Percentiles rank a stretch among this genome's conserved stretches.
phyloP scores from a whole-genome alignment of 2,329 filamentous ascomycete species.

The Furcasterigmium furcatum region DNA sequence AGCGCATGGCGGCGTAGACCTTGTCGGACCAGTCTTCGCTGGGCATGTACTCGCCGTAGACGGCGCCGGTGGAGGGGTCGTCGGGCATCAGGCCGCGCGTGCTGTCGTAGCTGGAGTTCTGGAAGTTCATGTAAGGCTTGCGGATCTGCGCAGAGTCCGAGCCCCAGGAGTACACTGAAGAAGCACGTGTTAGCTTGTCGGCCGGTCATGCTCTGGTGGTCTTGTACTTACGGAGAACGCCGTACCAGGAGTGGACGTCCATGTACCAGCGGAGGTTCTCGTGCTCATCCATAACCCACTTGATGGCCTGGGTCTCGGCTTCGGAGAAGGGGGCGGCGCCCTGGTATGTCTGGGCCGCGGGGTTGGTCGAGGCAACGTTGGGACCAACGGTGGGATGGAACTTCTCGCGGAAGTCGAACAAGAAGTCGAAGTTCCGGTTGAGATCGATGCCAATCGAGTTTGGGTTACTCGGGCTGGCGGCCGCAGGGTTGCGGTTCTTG shows the following conservation, averaged over 20 bases:
- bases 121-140: slow-evolving; percentile 45
- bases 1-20: slow-evolving; percentile 24
- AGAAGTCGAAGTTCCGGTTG: slow-evolving; percentile 56
- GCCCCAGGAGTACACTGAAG: slow-evolving; percentile 50
- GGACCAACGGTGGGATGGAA: slow-evolving; percentile 37
- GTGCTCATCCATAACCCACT: slow-evolving; percentile 47
- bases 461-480: slow-evolving; percentile 23
- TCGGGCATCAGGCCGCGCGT: slow-evolving; percentile 43
- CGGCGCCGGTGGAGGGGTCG: slow-evolving; percentile 20
- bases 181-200: slow-evolving; percentile 26
- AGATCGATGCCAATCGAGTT: slow-evolving; percentile 44
- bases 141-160: slow-evolving; percentile 48
- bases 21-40: slow-evolving; percentile 28
- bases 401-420: slow-evolving; percentile 47
- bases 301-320: slow-evolving; percentile 52
- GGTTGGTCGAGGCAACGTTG: slow-evolving; percentile 35
- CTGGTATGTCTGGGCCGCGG: slow-evolving; percentile 44
- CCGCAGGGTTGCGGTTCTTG: slow-evolving; percentile 50
- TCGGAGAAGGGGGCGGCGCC: slow-evolving; percentile 51
- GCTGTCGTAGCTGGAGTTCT: slow-evolving; percentile 47
- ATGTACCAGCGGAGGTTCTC: slow-evolving; percentile 52
- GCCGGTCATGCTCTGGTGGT: background rate
- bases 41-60: slow-evolving; percentile 43
- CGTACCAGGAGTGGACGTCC: slow-evolving; percentile 54
- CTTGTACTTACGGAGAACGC: slow-evolving; percentile 16